Base-by-base conservation (phyloP, 176 grass and related monocot genomes). In the Carex myosuroides region DNA sequence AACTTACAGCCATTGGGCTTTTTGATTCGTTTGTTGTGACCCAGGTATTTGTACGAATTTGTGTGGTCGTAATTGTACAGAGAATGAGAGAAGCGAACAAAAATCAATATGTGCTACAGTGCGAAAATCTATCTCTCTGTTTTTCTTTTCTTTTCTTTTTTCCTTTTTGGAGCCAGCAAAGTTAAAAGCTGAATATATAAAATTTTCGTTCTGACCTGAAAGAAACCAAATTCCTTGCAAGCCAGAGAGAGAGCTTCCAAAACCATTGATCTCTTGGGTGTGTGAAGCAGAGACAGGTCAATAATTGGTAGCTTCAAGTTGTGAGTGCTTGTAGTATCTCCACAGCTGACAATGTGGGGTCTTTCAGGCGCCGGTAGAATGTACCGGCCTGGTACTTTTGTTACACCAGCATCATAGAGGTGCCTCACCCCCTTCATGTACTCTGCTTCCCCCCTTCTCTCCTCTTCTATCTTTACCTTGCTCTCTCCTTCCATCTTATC, bases 201-300 rank as follows among this genome's bases (percentile, higher is more conserved):
- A 42, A 21, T 4, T 63, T 26, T 11, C 4, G 24, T 20, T 50
- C n/a, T 32, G 6, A 92, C 79, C 90, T 98, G 96, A 16, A 99
- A 99, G 91, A 99, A 99, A 6, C 96, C 96, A 35, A 84, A 88
- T 1, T 92, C 86, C 8, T 86, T 80, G 86, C 93, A 99, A 16
- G 96, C 96, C 1, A 81, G 76, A 26, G 89, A 86, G 8, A 98
- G 76, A n/a, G 86, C 80, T 11, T 58, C 1, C 12, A 98, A 82
- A 72, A 87, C 86, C 79, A 46, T 60, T n/a, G 62, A 52, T 81
- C 92, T 91, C 10, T 85, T 79, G 1, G 92, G 66, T 13, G 89
- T 82, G 4, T 87, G 71, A 83, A 95, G 87, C 18, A 55, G 13
- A 6, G 88, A 79, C 32, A 98, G 69, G 85, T 98, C 93, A 5